Percentiles rank a stretch among this genome's conserved stretches.
Evolutionary conservation across 1,284 basidiomycete genomes (phyloP).

Genomic region (Leucoagaricus sp.): DNA sequence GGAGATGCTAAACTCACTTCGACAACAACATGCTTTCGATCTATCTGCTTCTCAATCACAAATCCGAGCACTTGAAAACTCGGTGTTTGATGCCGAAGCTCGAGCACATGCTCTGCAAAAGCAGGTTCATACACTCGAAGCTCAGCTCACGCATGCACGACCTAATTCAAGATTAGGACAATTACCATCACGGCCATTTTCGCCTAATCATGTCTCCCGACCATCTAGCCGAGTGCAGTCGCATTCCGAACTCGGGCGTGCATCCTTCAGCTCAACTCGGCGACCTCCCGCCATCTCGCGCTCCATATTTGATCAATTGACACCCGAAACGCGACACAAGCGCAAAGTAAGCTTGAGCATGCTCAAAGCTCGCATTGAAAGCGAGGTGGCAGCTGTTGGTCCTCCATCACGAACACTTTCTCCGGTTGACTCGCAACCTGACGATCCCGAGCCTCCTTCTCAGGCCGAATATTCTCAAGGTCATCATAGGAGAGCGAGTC

Average conservation of each 20-base stretch:
- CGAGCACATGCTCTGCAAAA: constrained; percentile 71
- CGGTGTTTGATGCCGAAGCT: constrained; percentile 72
- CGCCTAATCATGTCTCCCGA: constrained; percentile 41
- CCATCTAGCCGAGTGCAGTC: constrained; percentile 50
- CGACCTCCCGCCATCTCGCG: constrained; percentile 46
- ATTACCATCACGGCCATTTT: constrained; percentile 43
- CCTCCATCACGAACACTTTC: constrained; percentile 53
- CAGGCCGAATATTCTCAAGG: constrained; percentile 18
- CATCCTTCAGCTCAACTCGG: constrained; percentile 45
- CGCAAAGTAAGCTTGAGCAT: constrained; percentile 84
- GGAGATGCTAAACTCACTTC: constrained; percentile 68
- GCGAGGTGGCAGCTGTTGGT: constrained; percentile 54
- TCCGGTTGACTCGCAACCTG: constrained; percentile 43
- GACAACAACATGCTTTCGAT: constrained; percentile 76
- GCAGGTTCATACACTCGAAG: constrained; percentile 63
- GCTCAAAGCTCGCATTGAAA: constrained; percentile 87
- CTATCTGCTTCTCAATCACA: constrained; percentile 76
- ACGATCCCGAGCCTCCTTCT: constrained; percentile 22
- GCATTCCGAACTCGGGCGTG: constrained; percentile 45
- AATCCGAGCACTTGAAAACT: constrained; percentile 73
- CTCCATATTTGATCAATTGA: constrained; percentile 65
- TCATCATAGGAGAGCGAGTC: constrained; percentile 9
- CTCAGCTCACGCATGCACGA: constrained; percentile 53
- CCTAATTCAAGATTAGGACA: constrained; percentile 39
- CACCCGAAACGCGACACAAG: constrained; percentile 79